Base-by-base conservation (phyloP, 352 stramenopile species). In the Pythium brachiatum region DNA sequence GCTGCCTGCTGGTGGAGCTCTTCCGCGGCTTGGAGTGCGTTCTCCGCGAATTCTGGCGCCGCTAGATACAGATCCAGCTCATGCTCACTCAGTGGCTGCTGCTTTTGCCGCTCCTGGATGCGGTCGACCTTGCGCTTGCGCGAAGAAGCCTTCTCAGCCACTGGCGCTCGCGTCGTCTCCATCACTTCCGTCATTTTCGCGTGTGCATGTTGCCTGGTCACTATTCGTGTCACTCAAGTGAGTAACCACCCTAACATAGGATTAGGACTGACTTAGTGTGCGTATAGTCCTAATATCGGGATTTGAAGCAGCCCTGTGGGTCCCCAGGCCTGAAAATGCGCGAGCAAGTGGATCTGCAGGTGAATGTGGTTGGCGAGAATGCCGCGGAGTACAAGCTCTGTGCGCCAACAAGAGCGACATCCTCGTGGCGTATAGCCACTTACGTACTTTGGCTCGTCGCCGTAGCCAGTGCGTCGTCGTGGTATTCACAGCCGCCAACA, bases 21-120 rank as follows among this genome's bases (percentile, higher is more conserved):
- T 20, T 52, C 44, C n/a, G 47, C 9, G 21, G 31, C 41, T 57
- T 62, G 31, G 20, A 25, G 72, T 39, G 44, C 26, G 15, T 18
- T 8, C 31, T 64, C 23, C 2, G 66, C 51, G 21, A 41, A 51
- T 34, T 56, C 44, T 0, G 55, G 34, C 3, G 70, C 55, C 15
- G n/a, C 47, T 1, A 86, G 65, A 64, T 86, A 86, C 34, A 89
- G 75, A 66, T 89, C 80, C 39, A 89, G 57, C 52, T 81, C 75
- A 65, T 88, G 80, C 46, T 88, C 80, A 57, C 80, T 73, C 18
- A 81, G 69, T n/a, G 75, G 52, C 13, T 88, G 78, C 50, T 79
- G 78, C 52, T 69, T 64, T 38, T 69, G 68, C 27, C 75, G 78
- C 20, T 66, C 69, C 15, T 61, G 52, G 57, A 88, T 68, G 32